Evolutionary conservation across 805 yeast species (phyloP).

Genomic region (Pichia scutulata): DNA sequence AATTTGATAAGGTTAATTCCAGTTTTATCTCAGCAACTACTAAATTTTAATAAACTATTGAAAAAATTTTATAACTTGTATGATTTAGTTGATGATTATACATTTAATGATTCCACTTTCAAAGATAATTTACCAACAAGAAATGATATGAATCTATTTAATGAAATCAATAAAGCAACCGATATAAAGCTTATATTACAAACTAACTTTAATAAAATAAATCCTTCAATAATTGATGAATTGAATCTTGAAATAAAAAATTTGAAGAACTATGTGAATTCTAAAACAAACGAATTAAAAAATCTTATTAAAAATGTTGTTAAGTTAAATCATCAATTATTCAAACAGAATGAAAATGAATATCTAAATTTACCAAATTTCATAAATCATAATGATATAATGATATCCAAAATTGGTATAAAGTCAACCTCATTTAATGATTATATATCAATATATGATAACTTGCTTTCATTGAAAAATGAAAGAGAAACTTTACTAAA

Average conservation of each 20-base stretch:
- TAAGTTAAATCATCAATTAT: constrained; percentile 6
- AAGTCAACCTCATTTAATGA: constrained; percentile 11
- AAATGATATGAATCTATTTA: constrained; percentile 16
- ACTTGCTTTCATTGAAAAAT: constrained; percentile 27
- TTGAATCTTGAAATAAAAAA: constrained; percentile 25
- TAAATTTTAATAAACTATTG: constrained; percentile 17
- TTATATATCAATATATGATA: constrained; percentile 10
- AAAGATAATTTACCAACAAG: constrained; percentile 20
- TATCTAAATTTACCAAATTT: constrained; percentile 5
- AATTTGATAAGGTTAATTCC: constrained; percentile 21
- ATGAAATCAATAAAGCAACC: constrained; percentile 15
- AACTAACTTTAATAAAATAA: constrained; percentile 22
- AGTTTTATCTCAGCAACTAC: constrained; percentile 19
- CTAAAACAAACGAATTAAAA: constrained; percentile 1
- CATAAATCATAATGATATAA: constrained; percentile 13
- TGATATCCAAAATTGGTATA: constrained; percentile 19
- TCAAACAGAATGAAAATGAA: constrained; percentile 3
- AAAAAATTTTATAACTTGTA: constrained; percentile 19
- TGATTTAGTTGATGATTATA: constrained; percentile 17
- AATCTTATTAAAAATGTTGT: constrained; percentile 1
- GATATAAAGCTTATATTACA: constrained; percentile 21
- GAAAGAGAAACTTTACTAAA: constrained; percentile 33
- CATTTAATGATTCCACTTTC: constrained; percentile 9
- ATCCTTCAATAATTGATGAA: constrained; percentile 19
- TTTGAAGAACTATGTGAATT: constrained; percentile 15